A percentile compares a stretch with the other conserved stretches of the same genome.
Evolutionary conservation across 257 asterid species (phyloP).

Genomic region (Nicotiana noctiflora): DNA sequence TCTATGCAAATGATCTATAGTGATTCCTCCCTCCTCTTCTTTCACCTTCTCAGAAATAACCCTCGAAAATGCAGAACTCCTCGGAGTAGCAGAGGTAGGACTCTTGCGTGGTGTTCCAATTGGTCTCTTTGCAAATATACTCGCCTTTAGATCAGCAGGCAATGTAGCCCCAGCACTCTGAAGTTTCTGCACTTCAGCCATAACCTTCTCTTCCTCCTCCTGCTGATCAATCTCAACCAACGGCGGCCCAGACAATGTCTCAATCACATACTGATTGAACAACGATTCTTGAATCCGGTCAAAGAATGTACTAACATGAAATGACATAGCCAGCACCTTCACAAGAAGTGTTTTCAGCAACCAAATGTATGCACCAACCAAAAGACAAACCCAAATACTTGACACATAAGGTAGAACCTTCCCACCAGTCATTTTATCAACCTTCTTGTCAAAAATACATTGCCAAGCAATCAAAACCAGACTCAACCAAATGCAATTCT

Average conservation of each 20-base stretch:
- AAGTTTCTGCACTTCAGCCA: conserved; percentile 69
- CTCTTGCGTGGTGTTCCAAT: conserved; percentile 52
- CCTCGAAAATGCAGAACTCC: conserved; percentile 45
- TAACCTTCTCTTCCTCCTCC: conserved; percentile 65
- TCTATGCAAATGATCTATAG: conserved; percentile 67
- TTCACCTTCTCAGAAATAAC: conserved; percentile 46
- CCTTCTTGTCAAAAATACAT: conserved; percentile 50
- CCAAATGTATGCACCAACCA: conserved; percentile 78
- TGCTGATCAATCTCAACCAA: conserved; percentile 44
- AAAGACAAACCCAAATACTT: conserved; percentile 68
- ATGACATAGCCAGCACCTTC: conserved; percentile 80
- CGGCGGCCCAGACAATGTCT: conserved; percentile 64
- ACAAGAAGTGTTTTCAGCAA: conserved; percentile 65
- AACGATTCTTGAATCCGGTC: conserved; percentile 75
- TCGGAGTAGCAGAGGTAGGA: conserved; percentile 29
- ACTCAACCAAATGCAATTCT: conserved; percentile 79
- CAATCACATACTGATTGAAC: conserved; percentile 72
- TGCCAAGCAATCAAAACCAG: conserved; percentile 84
- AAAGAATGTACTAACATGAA: conserved; percentile 76
- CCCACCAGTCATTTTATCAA: conserved; percentile 33
- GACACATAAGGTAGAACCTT: conserved; percentile 48
- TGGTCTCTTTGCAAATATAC: conserved; percentile 35
- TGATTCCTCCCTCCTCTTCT: conserved; percentile 35
- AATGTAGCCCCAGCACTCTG: conserved; percentile 72
- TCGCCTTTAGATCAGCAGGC: conserved; percentile 63